Conservation (phyloP, 345 rosid species). For the Moringa oleifera region DNA sequence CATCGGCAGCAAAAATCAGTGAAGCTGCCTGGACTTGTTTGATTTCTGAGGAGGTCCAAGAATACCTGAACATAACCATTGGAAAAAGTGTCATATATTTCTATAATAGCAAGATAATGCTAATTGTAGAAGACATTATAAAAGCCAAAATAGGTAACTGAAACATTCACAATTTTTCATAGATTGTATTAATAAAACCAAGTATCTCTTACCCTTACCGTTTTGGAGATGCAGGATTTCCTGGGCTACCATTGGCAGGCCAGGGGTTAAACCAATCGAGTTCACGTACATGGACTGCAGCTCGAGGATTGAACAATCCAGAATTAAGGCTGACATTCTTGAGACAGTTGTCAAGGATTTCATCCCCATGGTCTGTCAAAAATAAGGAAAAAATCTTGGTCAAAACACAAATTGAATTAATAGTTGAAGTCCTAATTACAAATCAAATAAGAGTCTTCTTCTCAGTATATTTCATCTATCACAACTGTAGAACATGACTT, state of each 20-base stretch:
- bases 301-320: slow-evolving; percentile 32
- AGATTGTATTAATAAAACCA: slow-evolving; percentile 7
- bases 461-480: no score
- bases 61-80: slow-evolving; percentile 14
- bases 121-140: background rate
- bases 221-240: slow-evolving; percentile 17
- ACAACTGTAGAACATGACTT: no score
- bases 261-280: slow-evolving; percentile 72
- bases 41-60: slow-evolving; percentile 25
- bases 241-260: slow-evolving; percentile 42
- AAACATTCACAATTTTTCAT: no score
- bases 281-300: slow-evolving; percentile 53
- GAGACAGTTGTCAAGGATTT: slow-evolving; percentile 65
- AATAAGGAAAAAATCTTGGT: background rate
- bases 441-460: background rate
- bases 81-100: background rate
- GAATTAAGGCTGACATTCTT: slow-evolving; percentile 48
- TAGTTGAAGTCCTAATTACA: background rate
- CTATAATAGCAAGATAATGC: background rate
- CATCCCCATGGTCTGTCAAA: slow-evolving; percentile 50
- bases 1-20: slow-evolving; percentile 27
- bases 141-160: background rate
- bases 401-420: background rate
- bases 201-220: slow-evolving; percentile 26
- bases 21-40: slow-evolving; percentile 21